These are phyloP conservation scores for Mortierella alpina DNA, from an alignment of 192 early-diverging fungal species.

Conservation along the genomic window DNA sequence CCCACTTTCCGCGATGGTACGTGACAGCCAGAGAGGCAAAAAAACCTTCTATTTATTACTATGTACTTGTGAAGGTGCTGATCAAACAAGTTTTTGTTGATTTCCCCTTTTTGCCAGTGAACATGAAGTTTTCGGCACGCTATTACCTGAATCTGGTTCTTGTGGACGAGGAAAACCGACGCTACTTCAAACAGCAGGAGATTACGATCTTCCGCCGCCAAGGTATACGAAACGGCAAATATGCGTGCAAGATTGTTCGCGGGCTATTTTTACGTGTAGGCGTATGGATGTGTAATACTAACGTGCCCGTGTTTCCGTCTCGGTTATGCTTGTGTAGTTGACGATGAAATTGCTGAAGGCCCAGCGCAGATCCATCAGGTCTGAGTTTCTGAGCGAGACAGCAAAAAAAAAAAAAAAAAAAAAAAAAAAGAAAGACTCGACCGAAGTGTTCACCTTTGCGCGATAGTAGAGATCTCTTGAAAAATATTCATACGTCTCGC, in stretches of 20 bases:
- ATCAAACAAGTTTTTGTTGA: neutral
- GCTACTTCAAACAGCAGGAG: slow-evolving; percentile 99
- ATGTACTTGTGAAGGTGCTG: neutral
- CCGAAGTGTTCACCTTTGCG: no score
- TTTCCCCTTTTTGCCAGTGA: slow-evolving; percentile 63
- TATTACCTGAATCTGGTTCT: slow-evolving; percentile 99
- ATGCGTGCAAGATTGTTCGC: neutral
- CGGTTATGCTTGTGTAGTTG: slow-evolving; percentile 4
- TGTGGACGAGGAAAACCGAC: slow-evolving; percentile 97
- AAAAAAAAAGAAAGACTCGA: no score
- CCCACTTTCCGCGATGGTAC: slow-evolving; percentile 92
- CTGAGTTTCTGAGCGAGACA: no score
- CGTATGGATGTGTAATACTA: no score
- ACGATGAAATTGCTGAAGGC: slow-evolving; percentile 18
- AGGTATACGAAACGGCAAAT: slow-evolving; percentile 21
- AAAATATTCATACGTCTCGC: no score
- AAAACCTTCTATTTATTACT: no score
- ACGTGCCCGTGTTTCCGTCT: no score
- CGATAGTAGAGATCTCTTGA: no score
- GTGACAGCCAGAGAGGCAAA: no score
- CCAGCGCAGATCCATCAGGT: slow-evolving; percentile 13
- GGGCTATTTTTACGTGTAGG: no score
- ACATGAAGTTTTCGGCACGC: slow-evolving; percentile 99
- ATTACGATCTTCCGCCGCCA: slow-evolving; percentile 82
- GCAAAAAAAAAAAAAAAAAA: no score